Evolutionary conservation across 176 grass and related monocot genomes (phyloP).

Genomic region (Oryza punctata): DNA sequence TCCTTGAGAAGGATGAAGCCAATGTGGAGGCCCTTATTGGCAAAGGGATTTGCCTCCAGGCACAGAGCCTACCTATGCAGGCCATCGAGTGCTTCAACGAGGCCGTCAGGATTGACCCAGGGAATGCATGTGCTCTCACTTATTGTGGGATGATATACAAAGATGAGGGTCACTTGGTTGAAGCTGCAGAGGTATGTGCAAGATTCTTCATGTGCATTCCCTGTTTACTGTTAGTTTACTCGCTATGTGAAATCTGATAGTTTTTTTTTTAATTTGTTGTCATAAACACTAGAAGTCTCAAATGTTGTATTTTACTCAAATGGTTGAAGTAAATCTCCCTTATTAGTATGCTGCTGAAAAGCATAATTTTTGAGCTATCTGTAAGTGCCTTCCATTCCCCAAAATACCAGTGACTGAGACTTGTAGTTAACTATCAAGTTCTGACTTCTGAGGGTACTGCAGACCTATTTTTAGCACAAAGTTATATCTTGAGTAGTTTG

Average conservation of each 20-base stretch:
- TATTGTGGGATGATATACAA: slow-evolving; percentile 96
- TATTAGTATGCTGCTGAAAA: slow-evolving; percentile 12
- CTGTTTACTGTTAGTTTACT: slow-evolving; percentile 7
- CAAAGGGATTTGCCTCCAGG: slow-evolving; percentile 90
- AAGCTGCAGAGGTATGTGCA: slow-evolving; percentile 83
- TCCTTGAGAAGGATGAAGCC: slow-evolving; percentile 61
- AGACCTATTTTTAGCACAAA: not conserved
- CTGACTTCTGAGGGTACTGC: not conserved
- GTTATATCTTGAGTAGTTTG: not conserved
- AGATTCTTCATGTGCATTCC: slow-evolving; percentile 23
- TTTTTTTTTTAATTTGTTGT: not conserved
- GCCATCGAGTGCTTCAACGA: slow-evolving; percentile 77
- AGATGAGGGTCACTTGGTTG: slow-evolving; percentile 88
- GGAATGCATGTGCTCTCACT: slow-evolving; percentile 81
- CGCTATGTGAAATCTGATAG: slow-evolving; percentile 5
- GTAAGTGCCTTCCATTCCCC: not conserved
- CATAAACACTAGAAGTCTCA: not conserved
- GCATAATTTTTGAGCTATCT: not conserved
- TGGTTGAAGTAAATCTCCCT: slow-evolving; percentile 7
- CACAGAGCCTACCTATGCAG: slow-evolving; percentile 60
- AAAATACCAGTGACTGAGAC: not conserved
- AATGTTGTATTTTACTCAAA: not conserved
- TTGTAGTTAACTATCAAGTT: not conserved
- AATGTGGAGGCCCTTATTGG: slow-evolving; percentile 93
- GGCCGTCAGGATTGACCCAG: slow-evolving; percentile 65